A percentile compares a stretch with the other conserved stretches of the same genome.
Evolutionary conservation across 225 moss, liverwort and hornwort species (phyloP).

Genomic region (Polytrichum formosum): DNA sequence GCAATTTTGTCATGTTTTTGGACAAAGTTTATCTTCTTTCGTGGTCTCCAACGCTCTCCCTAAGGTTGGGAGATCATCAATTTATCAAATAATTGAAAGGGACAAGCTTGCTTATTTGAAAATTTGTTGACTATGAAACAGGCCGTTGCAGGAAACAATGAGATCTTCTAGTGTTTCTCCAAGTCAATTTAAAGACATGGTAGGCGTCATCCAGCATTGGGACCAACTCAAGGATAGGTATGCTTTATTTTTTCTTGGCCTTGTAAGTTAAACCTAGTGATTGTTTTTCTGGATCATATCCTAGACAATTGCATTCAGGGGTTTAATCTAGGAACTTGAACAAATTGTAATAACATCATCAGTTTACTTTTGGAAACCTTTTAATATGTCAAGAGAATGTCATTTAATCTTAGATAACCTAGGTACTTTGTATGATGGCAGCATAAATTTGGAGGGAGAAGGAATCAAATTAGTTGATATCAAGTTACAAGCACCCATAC

Average conservation of each 20-base stretch:
- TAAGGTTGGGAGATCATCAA: background rate
- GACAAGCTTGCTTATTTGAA: background rate
- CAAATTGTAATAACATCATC: background rate
- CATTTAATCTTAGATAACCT: background rate
- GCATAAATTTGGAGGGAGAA: conserved; percentile 51
- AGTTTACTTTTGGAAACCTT: background rate
- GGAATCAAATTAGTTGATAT: conserved; percentile 54
- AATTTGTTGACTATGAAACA: conserved; percentile 18
- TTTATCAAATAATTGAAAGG: background rate
- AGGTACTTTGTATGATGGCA: conserved; percentile 30
- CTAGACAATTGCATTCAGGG: too few relatives aligned
- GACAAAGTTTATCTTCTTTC: background rate
- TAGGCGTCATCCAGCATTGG: conserved; percentile 69
- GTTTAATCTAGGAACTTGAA: too few relatives aligned
- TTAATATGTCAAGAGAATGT: background rate
- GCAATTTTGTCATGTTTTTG: background rate
- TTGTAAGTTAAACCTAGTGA: too few relatives aligned
- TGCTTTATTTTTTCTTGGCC: background rate
- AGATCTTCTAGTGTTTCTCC: conserved; percentile 26
- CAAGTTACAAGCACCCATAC: conserved; percentile 78
- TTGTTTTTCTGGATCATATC: too few relatives aligned
- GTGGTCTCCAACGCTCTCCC: background rate
- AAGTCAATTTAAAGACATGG: conserved; percentile 54
- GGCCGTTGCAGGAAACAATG: conserved; percentile 62
- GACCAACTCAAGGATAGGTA: conserved; percentile 60